Evolutionary conservation across 805 yeast genomes (phyloP), one percentile per base, ranked within the genome.

Genomic region (Sugiyamaella marilandica): DNA sequence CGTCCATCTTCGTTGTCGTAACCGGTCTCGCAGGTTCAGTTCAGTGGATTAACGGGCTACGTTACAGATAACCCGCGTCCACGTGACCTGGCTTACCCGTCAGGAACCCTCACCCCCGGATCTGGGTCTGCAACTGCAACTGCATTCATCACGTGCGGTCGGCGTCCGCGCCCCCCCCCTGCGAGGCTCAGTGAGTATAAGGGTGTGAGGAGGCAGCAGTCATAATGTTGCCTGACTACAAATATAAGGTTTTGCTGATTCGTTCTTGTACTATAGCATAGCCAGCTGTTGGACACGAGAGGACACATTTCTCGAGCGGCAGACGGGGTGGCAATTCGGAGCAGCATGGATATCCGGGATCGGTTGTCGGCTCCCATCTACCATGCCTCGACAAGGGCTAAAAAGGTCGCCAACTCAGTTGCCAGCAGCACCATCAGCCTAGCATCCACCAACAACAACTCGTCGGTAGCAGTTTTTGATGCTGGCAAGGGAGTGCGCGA

Each of bases 1-100:
- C 37, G 33, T 53, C 47, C 58, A 54, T 55, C 10, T 29, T 36
- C 26, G n/a, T 14, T 34, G 37, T 34, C 37, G n/a, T 13, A 14
- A 34, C 24, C n/a, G n/a, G 29, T 21, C 29, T 3, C 45, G 3
- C n/a, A n/a, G n/a, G n/a, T 4, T 13, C 24, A 24, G 29, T 24
- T 11, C 10, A 18, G 45, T 41, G n/a, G 45, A 13, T 13, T 11
- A 41, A 41, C n/a, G n/a, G 29, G 45, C 16, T 34, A 34, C 37
- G 37, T 34, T 34, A 34, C 37, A 34, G 37, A 34, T 34, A 39
- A 39, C 3, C 24, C 44, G 19, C 13, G 5, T 5, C 18, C 44
- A 39, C 24, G 14, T 24, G 29, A 18, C 46, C 29, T 14, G 24
- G 43, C 43, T 21, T 16, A 39, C 5, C 21, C 21, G 13, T 11